Percentiles rank a stretch among this genome's conserved stretches.
Evolutionary conservation across 1,139 yeast species (phyloP).

Genomic region (Lizanozyma gosingica): DNA sequence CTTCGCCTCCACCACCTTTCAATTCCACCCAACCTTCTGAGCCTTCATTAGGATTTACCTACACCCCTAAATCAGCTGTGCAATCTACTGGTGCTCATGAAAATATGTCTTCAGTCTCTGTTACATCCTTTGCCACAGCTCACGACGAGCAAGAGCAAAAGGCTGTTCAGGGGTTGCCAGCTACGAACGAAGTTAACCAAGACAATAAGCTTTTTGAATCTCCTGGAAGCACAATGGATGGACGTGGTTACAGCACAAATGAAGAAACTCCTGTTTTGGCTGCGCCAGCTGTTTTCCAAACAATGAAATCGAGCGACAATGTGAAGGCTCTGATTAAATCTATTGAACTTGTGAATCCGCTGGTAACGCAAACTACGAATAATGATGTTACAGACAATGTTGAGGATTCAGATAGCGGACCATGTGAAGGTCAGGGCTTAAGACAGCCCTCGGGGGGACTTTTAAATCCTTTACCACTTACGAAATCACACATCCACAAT

Average conservation of each 20-base stretch:
- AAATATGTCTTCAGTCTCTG: background rate
- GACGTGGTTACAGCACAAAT: conserved; percentile 11
- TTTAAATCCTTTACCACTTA: background rate
- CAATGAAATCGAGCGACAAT: background rate
- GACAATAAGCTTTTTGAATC: background rate
- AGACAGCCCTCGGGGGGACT: background rate
- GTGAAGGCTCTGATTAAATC: background rate
- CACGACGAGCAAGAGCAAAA: background rate
- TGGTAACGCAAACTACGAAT: too few species aligned
- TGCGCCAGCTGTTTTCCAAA: conserved; percentile 17
- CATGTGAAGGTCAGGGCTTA: too few species aligned
- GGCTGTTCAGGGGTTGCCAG: background rate
- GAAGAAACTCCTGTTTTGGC: conserved; percentile 19
- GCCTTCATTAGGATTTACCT: background rate
- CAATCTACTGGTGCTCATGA: background rate
- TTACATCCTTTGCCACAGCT: background rate
- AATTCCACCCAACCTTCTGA: too few species aligned
- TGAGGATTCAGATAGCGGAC: too few species aligned
- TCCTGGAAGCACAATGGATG: background rate
- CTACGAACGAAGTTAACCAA: background rate
- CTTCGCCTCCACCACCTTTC: background rate
- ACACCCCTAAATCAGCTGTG: background rate
- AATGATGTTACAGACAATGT: too few species aligned
- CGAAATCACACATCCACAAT: background rate
- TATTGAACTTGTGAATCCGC: background rate